Evolutionary conservation across 2,329 filamentous ascomycete species (phyloP), one percentile per base, ranked within the genome.

Genomic region (Fonsecaea pugnacius): DNA sequence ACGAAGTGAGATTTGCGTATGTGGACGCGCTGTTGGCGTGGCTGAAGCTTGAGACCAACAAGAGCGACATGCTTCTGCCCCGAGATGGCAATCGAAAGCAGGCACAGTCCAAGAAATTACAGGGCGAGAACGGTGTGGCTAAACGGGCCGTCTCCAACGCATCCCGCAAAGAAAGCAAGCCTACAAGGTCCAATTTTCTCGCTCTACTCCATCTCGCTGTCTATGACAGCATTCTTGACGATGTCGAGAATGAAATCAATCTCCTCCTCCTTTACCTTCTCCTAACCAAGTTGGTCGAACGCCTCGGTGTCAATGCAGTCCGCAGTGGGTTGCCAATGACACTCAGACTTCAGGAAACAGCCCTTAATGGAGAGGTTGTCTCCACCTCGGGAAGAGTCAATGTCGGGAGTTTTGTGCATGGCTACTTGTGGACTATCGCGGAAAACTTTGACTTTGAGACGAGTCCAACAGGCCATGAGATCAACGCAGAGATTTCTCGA

Each of bases 311-410:
- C 57, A 96, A 97, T 74, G 90, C 91, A 16, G 85, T 85, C 4
- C 85, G 89, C 63, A 89, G 86, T 71, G 92, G 92, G 0, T 77
- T 97, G 40, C 92, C 93, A 1, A 96, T 97, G 92, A 84, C 96
- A 10, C 87, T 96, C 75, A 86, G 90, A 52, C 83, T 98, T 1
- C 93, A 97, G 75, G 91, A 96, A 72, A 91, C 95, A 67, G 90
- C 95, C 55, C 69, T 73, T 4, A 76, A 73, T 9, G 66, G 64
- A 18, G 63, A 69, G 16, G 81, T 88, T 2, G 84, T 84, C 27
- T 87, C 89, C 0, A 76, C 86, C 48, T 27, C 18, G 3, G 85
- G 89, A 33, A 95, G 94, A 73, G 85, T 96, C 43, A 89, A 91
- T 50, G 82, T 96, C 50, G 92, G 91, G 33, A 92, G 90, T 73